Base-by-base conservation (phyloP, 148 eudicot genomes). In the Persicaria tinctoria region DNA sequence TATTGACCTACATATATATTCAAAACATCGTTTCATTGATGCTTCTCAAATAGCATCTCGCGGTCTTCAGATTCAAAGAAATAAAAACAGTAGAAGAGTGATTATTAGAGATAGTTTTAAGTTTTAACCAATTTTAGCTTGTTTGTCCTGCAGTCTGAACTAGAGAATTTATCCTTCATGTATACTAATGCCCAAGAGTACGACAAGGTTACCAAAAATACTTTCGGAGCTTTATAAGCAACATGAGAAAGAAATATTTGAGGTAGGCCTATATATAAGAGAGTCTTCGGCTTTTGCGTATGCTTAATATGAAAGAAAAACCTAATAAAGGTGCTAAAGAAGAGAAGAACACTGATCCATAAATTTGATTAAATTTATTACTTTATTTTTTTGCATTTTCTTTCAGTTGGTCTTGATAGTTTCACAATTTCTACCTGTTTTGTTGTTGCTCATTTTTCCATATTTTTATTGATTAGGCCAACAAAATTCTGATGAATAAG, bases 81-180 rank as follows among this genome's bases (percentile, higher is more conserved):
- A 32, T 32, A 0, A 2, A 32, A 32, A 32, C 41, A 32, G 41
- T 32, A 32, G 41, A 32, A 32, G 41, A 32, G 41, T 32, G 41
- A 32, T 32, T 32, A 32, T 32, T 32, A 32, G 41, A 32, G 1
- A 23, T 23, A 32, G 41, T 32, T 32, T 32, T 1, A 32, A 32
- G 41, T 32, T 32, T 32, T 32, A 32, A 32, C 41, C 41, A 23
- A 23, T 23, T 66, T 63, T 32, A 63, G 44, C 32, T 48, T 79
- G 13, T 69, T 76, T 72, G 17, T 75, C 60, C 81, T 83, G 86
- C 96, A 95, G 98, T 87, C 97, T 74, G 98, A 95, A 79, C 98
- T 95, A 62, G 98, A 95, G 82, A 95, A 92, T 82, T 79, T 95
- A 63, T 88, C 98, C 63, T 92, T 95, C 85, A 92, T 87, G 98